phyloP scores from a whole-genome alignment of 495 filamentous ascomycete genomes.

The Daldinia vernicosa region DNA sequence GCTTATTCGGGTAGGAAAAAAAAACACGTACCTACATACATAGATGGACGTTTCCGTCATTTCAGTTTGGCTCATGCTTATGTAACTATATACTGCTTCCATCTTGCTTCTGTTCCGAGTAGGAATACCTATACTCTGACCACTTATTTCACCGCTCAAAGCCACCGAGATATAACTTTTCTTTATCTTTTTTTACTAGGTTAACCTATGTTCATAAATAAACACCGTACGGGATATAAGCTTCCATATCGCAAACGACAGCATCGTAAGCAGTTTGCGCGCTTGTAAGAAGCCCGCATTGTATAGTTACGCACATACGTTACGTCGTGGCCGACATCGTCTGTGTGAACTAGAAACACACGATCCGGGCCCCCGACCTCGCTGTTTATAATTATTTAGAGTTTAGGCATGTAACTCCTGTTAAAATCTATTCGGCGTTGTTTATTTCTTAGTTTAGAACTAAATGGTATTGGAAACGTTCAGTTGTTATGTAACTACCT shows the following conservation, averaged over 20 bases:
- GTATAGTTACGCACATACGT: neutral
- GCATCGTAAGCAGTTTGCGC: neutral
- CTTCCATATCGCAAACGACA: neutral
- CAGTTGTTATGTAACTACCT: neutral
- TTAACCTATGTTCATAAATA: too few species aligned
- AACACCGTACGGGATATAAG: too few species aligned
- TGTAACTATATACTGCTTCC: neutral
- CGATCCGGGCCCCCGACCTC: neutral
- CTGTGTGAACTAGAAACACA: neutral
- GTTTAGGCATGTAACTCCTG: neutral
- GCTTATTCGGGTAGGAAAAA: conserved; percentile 8
- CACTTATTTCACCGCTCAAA: neutral
- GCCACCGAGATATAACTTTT: neutral
- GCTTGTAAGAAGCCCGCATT: neutral
- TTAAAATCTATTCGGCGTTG: neutral
- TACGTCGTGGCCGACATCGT: neutral
- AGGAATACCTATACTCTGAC: neutral
- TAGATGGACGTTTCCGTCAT: neutral
- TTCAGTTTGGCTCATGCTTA: neutral
- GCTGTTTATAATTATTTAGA: too few species aligned
- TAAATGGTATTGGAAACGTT: neutral
- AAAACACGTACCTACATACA: neutral
- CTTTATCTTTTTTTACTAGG: too few species aligned
- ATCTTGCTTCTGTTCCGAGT: neutral
- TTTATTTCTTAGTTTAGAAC: neutral